Evolutionary conservation across 2,329 filamentous ascomycete genomes (phyloP).

Genomic region (Alternaria solani): DNA sequence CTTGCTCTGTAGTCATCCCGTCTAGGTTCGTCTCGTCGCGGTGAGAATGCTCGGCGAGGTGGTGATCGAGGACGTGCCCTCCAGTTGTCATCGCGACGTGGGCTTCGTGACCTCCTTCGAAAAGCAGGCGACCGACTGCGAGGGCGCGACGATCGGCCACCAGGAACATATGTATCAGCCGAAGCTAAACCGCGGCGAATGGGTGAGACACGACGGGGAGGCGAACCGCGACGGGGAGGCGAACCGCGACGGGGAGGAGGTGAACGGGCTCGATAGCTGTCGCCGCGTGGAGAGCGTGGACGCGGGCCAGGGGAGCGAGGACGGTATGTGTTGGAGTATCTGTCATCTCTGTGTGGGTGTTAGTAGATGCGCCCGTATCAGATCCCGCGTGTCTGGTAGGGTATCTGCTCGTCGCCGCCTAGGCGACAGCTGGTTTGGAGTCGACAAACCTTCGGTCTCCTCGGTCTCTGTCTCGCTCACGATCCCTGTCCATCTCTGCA

Average conservation of each 20-base stretch:
- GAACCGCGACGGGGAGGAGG: slow-evolving; percentile 13
- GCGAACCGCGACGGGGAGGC: slow-evolving; percentile 12
- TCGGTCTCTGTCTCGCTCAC: slow-evolving; percentile 53
- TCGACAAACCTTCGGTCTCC: slow-evolving; percentile 55
- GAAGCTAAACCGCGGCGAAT: slow-evolving; percentile 46
- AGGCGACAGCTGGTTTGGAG: slow-evolving; percentile 24
- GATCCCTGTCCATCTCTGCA: slow-evolving; percentile 49
- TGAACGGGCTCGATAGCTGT: slow-evolving; percentile 46
- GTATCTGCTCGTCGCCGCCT: slow-evolving; percentile 4
- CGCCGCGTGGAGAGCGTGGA: slow-evolving; percentile 41
- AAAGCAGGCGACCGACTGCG: slow-evolving; percentile 51
- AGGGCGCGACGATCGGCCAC: slow-evolving; percentile 45
- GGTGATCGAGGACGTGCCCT: slow-evolving; percentile 59
- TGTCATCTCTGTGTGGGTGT: slow-evolving; percentile 41
- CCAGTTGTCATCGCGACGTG: slow-evolving; percentile 54
- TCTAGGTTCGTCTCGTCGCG: slow-evolving; percentile 47
- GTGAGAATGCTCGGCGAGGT: slow-evolving; percentile 52
- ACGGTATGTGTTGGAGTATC: slow-evolving; percentile 50
- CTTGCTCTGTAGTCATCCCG: slow-evolving; percentile 45
- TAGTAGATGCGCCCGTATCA: slow-evolving; percentile 12
- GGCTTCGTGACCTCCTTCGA: slow-evolving; percentile 52
- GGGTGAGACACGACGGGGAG: slow-evolving; percentile 32
- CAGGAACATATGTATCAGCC: slow-evolving; percentile 54
- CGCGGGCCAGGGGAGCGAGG: slow-evolving; percentile 47
- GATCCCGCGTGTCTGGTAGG: not conserved